phyloP scores from a whole-genome alignment of 306 rosid species.

The Castanopsis chinensis region DNA sequence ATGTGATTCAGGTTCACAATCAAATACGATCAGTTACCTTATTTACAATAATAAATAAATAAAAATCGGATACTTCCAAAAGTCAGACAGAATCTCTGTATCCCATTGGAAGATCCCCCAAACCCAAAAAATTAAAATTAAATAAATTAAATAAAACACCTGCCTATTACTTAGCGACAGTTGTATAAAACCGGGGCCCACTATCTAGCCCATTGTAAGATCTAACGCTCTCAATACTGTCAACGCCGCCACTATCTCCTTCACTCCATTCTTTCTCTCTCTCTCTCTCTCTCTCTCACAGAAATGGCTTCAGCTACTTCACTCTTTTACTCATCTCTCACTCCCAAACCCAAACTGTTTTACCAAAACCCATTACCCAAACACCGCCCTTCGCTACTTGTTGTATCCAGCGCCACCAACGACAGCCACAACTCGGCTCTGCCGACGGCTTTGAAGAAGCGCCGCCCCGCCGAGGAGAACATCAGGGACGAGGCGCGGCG shows the following conservation, averaged over 20 bases:
- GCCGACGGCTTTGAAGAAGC: conserved; percentile 8
- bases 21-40: no score
- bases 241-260: conserved; percentile 17
- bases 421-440: conserved; percentile 12
- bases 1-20: no score
- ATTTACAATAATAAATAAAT: no score
- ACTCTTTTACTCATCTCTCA: conserved; percentile 42
- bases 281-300: not conserved
- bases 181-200: not conserved
- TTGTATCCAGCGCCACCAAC: conserved; percentile 24
- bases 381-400: conserved; percentile 8
- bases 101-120: no score
- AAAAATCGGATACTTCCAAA: no score
- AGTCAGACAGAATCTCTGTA: no score
- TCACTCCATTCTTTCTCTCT: not conserved
- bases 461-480: conserved; percentile 50
- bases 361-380: not conserved
- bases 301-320: conserved; percentile 41
- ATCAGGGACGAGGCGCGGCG: conserved; percentile 80
- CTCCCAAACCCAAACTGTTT: conserved; percentile 22
- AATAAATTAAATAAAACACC: no score
- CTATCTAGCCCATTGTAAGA: no score
- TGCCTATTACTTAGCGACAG: no score
- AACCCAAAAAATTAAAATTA: not conserved
- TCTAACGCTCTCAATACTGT: not conserved